These are phyloP conservation scores for Trapa incisa DNA, from an alignment of 345 rosid genomes.

Conservation along the genomic window DNA sequence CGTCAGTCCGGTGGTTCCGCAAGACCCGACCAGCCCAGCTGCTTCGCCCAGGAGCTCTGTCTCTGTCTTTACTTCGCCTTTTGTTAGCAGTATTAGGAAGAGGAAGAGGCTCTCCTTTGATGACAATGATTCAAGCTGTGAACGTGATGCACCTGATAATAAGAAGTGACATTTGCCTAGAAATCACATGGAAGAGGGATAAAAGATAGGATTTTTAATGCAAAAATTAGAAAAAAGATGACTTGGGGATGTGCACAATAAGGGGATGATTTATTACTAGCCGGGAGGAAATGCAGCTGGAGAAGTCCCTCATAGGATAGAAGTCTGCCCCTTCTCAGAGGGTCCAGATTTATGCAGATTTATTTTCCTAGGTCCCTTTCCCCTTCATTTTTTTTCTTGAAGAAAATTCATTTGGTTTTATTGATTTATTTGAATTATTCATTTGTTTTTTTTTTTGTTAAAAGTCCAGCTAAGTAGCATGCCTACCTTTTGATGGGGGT, in stretches of 20 bases:
- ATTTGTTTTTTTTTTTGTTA: neutral
- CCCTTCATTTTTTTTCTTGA: neutral
- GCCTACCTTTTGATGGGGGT: neutral
- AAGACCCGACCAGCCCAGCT: neutral
- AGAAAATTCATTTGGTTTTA: neutral
- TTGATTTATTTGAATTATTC: neutral
- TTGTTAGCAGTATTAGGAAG: neutral
- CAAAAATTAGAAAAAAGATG: neutral
- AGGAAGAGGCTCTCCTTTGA: neutral
- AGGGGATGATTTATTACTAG: neutral
- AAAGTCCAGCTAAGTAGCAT: neutral
- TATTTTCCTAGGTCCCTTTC: neutral
- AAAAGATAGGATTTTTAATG: neutral
- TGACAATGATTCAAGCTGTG: neutral
- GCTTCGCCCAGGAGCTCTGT: neutral
- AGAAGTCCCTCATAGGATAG: constrained; percentile 1
- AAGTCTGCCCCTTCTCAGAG: neutral
- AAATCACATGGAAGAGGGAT: no score
- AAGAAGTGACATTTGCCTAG: neutral
- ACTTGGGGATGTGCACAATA: neutral
- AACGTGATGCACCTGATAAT: neutral
- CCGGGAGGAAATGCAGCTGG: neutral
- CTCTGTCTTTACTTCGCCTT: neutral
- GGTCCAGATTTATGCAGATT: neutral
- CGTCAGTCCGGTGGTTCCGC: no score